Base-by-base conservation (phyloP, 2,329 filamentous ascomycete genomes). In the Ilyonectria sp. region DNA sequence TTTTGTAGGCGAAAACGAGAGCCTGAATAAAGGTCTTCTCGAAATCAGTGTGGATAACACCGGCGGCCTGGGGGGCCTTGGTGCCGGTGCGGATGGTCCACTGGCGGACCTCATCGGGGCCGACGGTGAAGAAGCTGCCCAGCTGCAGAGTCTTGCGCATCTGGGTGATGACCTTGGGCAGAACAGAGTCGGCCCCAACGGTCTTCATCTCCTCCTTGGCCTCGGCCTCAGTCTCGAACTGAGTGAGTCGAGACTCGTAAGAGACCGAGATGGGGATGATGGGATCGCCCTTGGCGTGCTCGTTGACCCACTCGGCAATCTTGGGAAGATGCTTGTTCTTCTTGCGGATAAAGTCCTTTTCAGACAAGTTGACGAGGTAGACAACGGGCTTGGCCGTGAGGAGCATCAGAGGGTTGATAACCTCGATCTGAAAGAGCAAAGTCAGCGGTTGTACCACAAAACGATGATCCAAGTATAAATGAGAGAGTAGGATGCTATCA, bases 11-110 rank as follows among this genome's bases (percentile, higher is more conserved):
- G 86, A 97, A 98, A 33, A 98, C 94, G 71, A 99, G 89, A 70
- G 88, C 93, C 85, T 99, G 97, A 77, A 99, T 99, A 81, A 99
- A 99, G 0, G 97, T 99, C 91, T 99, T 99, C 84, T 99, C 96
- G 74, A 99, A 98, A 81, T 99, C 96, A 74, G 92, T 94, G 85
- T 99, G 96, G 75, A 99, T 99, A 70, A 99, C 96, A 87, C 96
- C 96, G 43, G 96, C 96, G 53, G 96, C 96, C 79, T 97, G 93
- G 19, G 96, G 96, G n/a, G 96, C 96, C 87, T 99, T 99, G 79
- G 92, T 97, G 75, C 94, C 95, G 78, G 93, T 95, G 67, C 96
- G 91, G 80, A 99, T 94, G 29, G 96, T 99, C 97, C 96, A 99
- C 85, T 99, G 96, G 76, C 96, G 90, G 72, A 99, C 96, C 85